Evolutionary conservation across 1,139 yeast species (phyloP).

Genomic region (Meyerozyma guilliermondii): DNA sequence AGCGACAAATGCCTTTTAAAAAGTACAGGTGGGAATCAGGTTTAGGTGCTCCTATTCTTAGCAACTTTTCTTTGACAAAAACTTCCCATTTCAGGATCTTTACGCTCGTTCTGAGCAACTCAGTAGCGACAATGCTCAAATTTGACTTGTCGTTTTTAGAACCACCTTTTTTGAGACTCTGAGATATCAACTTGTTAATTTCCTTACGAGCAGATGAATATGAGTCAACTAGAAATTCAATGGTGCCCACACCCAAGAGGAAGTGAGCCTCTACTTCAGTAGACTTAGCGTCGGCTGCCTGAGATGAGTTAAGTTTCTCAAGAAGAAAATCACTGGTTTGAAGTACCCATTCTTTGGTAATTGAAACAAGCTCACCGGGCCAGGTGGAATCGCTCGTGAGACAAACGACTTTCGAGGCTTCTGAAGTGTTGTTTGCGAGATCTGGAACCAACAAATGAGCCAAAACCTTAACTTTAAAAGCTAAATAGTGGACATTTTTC

Average conservation of each 20-base stretch:
- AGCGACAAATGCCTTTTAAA: constrained; percentile 13
- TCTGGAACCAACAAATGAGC: constrained; percentile 26
- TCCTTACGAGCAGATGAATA: neutral
- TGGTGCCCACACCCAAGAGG: neutral
- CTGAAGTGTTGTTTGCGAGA: no score
- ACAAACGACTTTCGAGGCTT: constrained; percentile 9
- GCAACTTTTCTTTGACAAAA: constrained; percentile 13
- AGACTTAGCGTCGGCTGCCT: neutral
- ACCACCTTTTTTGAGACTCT: neutral
- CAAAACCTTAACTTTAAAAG: constrained; percentile 43
- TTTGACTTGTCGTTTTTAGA: neutral
- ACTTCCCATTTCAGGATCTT: constrained; percentile 37
- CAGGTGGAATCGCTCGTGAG: constrained; percentile 22
- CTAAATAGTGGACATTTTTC: constrained; percentile 37
- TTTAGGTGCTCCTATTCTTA: constrained; percentile 11
- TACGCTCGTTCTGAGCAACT: constrained; percentile 32
- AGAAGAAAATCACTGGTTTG: constrained; percentile 24
- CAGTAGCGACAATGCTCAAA: constrained; percentile 12
- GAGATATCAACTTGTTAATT: neutral
- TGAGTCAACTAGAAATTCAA: neutral
- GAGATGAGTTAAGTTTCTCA: constrained; percentile 1
- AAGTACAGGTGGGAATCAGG: neutral
- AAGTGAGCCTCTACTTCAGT: neutral
- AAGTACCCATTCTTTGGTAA: constrained; percentile 29
- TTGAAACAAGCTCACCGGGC: constrained; percentile 18